Conservation (phyloP, 371 early-diverging fungal genomes). For the Chytridiales sp. region DNA sequence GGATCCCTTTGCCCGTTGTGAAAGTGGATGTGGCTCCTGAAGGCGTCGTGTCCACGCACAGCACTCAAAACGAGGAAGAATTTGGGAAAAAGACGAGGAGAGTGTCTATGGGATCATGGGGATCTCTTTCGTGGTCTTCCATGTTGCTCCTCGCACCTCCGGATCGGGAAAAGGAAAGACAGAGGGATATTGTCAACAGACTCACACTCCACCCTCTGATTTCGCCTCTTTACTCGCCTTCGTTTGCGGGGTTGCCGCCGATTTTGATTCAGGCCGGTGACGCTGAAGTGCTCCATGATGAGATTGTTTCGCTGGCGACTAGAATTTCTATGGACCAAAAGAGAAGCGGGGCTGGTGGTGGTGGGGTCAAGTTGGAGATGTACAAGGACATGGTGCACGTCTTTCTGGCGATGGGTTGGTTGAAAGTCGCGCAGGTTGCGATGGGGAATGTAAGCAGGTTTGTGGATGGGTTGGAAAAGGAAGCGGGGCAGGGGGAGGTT, state of each 20-base stretch:
- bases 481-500: too few species aligned
- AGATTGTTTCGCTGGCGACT: slow-evolving; percentile 50
- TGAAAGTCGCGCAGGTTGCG: slow-evolving; percentile 14
- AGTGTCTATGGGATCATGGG: too few species aligned
- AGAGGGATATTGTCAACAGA: slow-evolving; percentile 25
- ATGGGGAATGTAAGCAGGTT: slow-evolving; percentile 22
- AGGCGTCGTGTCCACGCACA: background rate
- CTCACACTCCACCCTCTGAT: slow-evolving; percentile 42
- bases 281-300: slow-evolving; percentile 67
- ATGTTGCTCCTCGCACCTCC: too few species aligned
- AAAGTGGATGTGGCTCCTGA: background rate
- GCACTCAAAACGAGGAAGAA: slow-evolving; percentile 1
- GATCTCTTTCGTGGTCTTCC: too few species aligned
- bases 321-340: background rate
- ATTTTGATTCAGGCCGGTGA: slow-evolving; percentile 59
- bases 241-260: slow-evolving; percentile 38
- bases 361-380: slow-evolving; percentile 43
- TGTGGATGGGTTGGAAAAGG: too few species aligned
- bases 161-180: background rate
- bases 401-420: slow-evolving; percentile 50
- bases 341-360: slow-evolving; percentile 14
- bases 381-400: slow-evolving; percentile 80
- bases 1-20: slow-evolving; percentile 8
- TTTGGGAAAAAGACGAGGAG: too few species aligned
- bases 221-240: slow-evolving; percentile 36